These are phyloP conservation scores for Solanum tacnaense DNA, from an alignment of 257 asterid genomes.

Conservation along the genomic window DNA sequence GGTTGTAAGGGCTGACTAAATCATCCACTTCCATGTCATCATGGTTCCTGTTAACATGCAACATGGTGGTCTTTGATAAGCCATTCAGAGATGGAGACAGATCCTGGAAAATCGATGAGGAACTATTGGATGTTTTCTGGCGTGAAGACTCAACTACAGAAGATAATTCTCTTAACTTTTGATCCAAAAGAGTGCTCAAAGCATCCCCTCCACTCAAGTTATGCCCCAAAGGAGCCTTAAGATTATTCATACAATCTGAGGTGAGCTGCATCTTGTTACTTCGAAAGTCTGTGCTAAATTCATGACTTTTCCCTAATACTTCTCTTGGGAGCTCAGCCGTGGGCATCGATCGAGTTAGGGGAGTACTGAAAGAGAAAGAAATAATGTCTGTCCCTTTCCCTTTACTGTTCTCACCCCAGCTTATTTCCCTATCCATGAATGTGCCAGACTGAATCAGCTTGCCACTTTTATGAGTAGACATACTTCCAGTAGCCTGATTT, in stretches of 20 bases:
- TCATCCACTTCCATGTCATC: constrained; percentile 23
- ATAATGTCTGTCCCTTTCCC: constrained; percentile 48
- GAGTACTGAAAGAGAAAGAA: constrained; percentile 87
- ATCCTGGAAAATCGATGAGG: constrained; percentile 16
- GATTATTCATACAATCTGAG: constrained; percentile 21
- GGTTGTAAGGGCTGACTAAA: constrained; percentile 17
- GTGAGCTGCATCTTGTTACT: constrained; percentile 26
- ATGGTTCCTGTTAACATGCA: constrained; percentile 12
- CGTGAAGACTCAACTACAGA: constrained; percentile 45
- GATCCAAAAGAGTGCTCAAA: constrained; percentile 69
- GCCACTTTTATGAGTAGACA: constrained; percentile 18
- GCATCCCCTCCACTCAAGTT: constrained; percentile 49
- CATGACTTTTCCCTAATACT: constrained; percentile 24
- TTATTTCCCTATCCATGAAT: constrained; percentile 17
- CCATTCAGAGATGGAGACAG: constrained; percentile 7
- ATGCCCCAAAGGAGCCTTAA: constrained; percentile 23
- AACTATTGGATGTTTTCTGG: constrained; percentile 12
- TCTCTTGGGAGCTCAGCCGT: constrained; percentile 22
- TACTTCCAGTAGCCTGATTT: constrained; percentile 17
- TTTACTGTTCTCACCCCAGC: constrained; percentile 37
- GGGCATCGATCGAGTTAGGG: constrained; percentile 42
- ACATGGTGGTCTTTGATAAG: constrained; percentile 16
- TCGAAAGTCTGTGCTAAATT: constrained; percentile 23
- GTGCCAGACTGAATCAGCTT: constrained; percentile 25
- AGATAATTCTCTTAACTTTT: constrained; percentile 63